Base-by-base conservation (phyloP, 208 protist species). In the Leishmania braziliensis region DNA sequence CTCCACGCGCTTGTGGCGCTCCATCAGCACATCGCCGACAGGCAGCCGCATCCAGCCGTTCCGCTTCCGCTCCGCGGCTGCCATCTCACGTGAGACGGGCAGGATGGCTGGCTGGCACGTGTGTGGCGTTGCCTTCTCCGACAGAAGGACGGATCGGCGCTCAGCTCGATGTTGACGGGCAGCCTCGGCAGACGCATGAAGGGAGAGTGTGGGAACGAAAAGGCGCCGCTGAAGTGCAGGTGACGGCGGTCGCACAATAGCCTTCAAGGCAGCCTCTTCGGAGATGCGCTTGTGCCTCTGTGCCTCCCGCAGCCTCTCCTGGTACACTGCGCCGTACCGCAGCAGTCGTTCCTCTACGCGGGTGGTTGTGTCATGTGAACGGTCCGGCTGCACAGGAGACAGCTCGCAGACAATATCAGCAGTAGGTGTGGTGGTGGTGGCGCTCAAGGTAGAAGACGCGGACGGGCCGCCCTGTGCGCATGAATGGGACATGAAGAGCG, bases 301-400 rank as follows among this genome's bases (percentile, higher is more conserved):
- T n/a, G 84, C 77, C 16, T 70, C 56, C 14, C 39, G 54, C 20
- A 65, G 60, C n/a, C 78, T 75, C 18, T 48, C 78, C 23, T 78
- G 51, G 78, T 87, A 90, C 58, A 73, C 26, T 6, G 70, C 70
- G 53, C 90, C 90, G 81, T 86, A 91, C 26, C 81, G 62, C 56
- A 94, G 77, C 16, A 94, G 80, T 33, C 90, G 80, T 12, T 90
- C 86, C 76, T 89, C 88, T 1, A 93, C 90, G 23, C 75, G 81
- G 16, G 75, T 51, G 18, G 77, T 36, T 14, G 65, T 14, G 36
- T 39, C 65, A 39, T 51, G 43, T 16, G 43, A 58, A 26, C 36
- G 50, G 75, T 6, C 39, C 2, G 70, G n/a, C n/a, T 63, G 65
- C 69, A 86, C 51, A 12, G 86, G 86, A 4, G 86, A 89, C 10